phyloP scores from a whole-genome alignment of 495 filamentous ascomycete genomes.

The Hypoxylon trugodes region DNA sequence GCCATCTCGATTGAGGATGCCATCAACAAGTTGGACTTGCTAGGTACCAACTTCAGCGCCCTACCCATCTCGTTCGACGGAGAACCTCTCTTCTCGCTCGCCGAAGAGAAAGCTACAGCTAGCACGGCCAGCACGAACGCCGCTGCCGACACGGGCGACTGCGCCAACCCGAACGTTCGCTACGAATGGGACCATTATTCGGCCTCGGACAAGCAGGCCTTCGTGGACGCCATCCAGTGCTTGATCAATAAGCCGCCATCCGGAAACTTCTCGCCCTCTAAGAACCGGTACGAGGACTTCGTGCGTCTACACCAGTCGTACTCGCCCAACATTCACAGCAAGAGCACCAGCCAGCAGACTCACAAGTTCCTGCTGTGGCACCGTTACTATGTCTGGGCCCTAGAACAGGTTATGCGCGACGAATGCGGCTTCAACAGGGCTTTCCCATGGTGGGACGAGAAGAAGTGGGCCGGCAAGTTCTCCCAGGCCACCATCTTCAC shows the following conservation, averaged over 20 bases:
- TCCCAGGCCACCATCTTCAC: slow-evolving; percentile 48
- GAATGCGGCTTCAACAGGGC: slow-evolving; percentile 70
- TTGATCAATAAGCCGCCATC: slow-evolving; percentile 56
- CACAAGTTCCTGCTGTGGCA: slow-evolving; percentile 75
- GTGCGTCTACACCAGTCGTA: slow-evolving; percentile 72
- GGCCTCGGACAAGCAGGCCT: slow-evolving; percentile 49
- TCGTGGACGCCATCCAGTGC: slow-evolving; percentile 65
- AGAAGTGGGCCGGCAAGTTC: slow-evolving; percentile 49
- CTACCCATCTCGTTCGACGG: slow-evolving; percentile 35
- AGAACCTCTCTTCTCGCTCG: background rate
- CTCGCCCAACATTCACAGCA: slow-evolving; percentile 66
- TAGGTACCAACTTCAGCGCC: slow-evolving; percentile 39
- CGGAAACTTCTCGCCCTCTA: slow-evolving; percentile 57
- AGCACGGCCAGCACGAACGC: background rate
- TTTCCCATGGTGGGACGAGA: slow-evolving; percentile 55
- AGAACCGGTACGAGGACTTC: slow-evolving; percentile 70
- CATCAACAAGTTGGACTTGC: slow-evolving; percentile 29
- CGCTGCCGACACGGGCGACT: slow-evolving; percentile 22
- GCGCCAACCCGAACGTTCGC: slow-evolving; percentile 44
- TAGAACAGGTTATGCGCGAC: slow-evolving; percentile 67
- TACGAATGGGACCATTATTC: slow-evolving; percentile 48
- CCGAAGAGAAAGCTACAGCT: background rate
- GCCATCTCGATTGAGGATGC: slow-evolving; percentile 33
- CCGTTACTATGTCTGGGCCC: slow-evolving; percentile 67
- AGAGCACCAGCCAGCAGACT: slow-evolving; percentile 51